A percentile compares a stretch with the other conserved stretches of the same genome.
Conservation (phyloP, 495 filamentous ascomycete genomes). For the Venustampulla echinocandica region DNA sequence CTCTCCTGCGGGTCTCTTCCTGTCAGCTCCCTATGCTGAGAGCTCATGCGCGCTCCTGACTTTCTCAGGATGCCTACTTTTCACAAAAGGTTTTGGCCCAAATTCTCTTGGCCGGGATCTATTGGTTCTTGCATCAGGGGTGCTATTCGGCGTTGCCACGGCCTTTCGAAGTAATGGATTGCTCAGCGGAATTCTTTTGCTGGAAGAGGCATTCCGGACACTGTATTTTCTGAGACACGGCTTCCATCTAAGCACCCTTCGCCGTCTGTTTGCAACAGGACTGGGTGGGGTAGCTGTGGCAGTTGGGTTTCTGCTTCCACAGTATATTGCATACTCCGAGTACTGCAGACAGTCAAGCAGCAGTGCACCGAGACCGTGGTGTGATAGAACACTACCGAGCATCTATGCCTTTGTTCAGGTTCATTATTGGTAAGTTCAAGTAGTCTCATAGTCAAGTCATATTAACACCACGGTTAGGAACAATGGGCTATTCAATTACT, state of each 20-base stretch:
- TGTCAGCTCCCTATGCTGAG: constrained; percentile 82
- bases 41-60: constrained; percentile 69
- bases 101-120: constrained; percentile 30
- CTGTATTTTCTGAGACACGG: constrained; percentile 16
- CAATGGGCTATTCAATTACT: constrained; percentile 81
- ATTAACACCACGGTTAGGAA: constrained; percentile 60
- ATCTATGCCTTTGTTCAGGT: constrained; percentile 86
- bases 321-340: constrained; percentile 61
- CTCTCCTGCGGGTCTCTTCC: constrained; percentile 80
- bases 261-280: constrained; percentile 46
- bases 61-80: constrained; percentile 63
- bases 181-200: constrained; percentile 67
- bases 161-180: constrained; percentile 81
- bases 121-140: constrained; percentile 48
- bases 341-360: constrained; percentile 47
- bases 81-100: constrained; percentile 46
- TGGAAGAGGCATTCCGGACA: constrained; percentile 28
- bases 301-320: constrained; percentile 59
- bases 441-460: no score
- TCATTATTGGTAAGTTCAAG: constrained; percentile 79
- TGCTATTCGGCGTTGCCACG: constrained; percentile 64
- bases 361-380: constrained; percentile 58
- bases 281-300: constrained; percentile 59
- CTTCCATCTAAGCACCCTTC: constrained; percentile 14
- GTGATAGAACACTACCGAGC: constrained; percentile 58